Evolutionary conservation across 2,329 filamentous ascomycete species (phyloP).

Genomic region (Zasmidium angulare): DNA sequence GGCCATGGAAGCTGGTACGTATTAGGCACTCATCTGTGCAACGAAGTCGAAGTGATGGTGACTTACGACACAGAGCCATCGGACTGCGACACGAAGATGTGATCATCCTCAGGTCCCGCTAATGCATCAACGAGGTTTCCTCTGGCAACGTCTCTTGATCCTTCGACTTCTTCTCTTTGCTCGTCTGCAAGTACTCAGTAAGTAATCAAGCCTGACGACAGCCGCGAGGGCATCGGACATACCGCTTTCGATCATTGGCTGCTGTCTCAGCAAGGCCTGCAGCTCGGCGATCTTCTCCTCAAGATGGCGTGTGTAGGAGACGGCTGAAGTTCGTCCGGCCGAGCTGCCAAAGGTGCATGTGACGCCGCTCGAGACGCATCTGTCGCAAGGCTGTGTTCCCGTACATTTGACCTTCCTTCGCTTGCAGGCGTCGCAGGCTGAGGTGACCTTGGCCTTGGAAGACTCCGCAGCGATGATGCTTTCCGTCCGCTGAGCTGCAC

Average conservation of each 20-base stretch:
- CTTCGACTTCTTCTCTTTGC: background rate
- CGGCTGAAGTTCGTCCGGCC: constrained; percentile 1
- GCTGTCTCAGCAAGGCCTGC: background rate
- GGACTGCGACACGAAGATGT: constrained; percentile 3
- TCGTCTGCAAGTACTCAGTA: background rate
- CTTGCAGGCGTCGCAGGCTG: constrained; percentile 11
- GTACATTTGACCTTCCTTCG: constrained; percentile 9
- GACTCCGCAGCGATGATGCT: background rate
- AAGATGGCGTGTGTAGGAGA: constrained; percentile 8
- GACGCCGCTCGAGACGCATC: background rate
- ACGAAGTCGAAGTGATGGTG: background rate
- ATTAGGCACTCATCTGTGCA: background rate
- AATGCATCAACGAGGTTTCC: constrained; percentile 1
- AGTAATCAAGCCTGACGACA: background rate
- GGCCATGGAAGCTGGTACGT: constrained; percentile 5
- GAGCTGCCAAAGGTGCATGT: constrained; percentile 9
- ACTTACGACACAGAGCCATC: background rate
- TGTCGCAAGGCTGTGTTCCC: constrained; percentile 9
- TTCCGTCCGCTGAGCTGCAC: background rate
- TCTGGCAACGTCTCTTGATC: background rate
- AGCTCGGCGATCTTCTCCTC: constrained; percentile 8
- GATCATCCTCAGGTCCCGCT: constrained; percentile 4
- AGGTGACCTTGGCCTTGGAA: background rate
- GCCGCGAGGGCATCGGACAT: background rate
- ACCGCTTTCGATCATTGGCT: background rate